Percentiles rank a stretch among this genome's conserved stretches.
phyloP scores from a whole-genome alignment of 805 yeast species.

The Wickerhamomyces silvicola region DNA sequence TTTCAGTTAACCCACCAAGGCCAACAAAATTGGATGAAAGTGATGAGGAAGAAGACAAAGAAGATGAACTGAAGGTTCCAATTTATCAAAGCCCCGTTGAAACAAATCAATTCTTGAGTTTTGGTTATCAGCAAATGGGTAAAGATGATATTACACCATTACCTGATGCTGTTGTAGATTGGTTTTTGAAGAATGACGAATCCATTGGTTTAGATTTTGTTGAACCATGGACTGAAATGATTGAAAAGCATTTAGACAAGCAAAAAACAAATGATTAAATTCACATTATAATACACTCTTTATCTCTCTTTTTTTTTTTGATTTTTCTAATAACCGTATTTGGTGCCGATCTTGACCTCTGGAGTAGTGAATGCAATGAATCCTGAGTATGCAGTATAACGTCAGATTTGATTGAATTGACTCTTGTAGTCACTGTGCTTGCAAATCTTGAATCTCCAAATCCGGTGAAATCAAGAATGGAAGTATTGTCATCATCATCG shows the following conservation, averaged over 20 bases:
- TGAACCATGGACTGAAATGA: slow-evolving; percentile 77
- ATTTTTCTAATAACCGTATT: slow-evolving; percentile 5
- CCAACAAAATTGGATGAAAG: slow-evolving; percentile 18
- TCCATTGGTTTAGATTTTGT: slow-evolving; percentile 53
- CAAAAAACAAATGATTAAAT: slow-evolving; percentile 4
- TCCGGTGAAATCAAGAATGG: slow-evolving; percentile 23
- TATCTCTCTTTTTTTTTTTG: slow-evolving; percentile 6
- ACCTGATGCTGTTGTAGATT: slow-evolving; percentile 37
- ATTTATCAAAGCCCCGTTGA: too few relatives aligned
- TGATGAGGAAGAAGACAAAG: slow-evolving; percentile 16
- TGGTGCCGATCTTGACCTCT: slow-evolving; percentile 17
- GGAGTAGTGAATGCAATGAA: slow-evolving; percentile 10
- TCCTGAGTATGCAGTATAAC: slow-evolving; percentile 19
- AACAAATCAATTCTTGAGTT: too few relatives aligned
- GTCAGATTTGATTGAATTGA: slow-evolving; percentile 21
- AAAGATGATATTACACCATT: slow-evolving; percentile 9
- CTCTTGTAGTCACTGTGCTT: slow-evolving; percentile 15
- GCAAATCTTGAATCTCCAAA: slow-evolving; percentile 21
- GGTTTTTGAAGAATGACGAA: slow-evolving; percentile 41
- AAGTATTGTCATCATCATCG: slow-evolving; percentile 23
- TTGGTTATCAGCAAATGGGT: slow-evolving; percentile 21
- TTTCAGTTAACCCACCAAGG: slow-evolving; percentile 22
- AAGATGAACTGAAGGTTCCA: slow-evolving; percentile 2
- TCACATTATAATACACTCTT: slow-evolving; percentile 16
- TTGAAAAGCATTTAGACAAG: slow-evolving; percentile 50